Base-by-base conservation (phyloP, 2,329 filamentous ascomycete genomes). In the Aureobasidium sp. region DNA sequence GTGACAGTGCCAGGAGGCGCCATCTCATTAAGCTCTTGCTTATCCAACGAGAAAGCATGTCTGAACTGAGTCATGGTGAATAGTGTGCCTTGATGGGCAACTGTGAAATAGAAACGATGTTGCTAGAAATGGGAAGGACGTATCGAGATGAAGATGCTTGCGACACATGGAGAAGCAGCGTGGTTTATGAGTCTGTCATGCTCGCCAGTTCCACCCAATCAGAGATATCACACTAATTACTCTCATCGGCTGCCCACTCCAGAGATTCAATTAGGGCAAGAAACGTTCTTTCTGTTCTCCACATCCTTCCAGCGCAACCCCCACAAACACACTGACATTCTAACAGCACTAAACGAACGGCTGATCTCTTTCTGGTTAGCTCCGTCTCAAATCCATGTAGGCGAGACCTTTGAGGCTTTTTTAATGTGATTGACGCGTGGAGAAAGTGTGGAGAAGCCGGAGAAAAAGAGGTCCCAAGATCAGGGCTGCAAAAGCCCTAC, bases 1-100 rank as follows among this genome's bases (percentile, higher is more conserved):
- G 68, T 69, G 3, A 71, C 68, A 12, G 75, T 78, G 15, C 76
- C 76, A 20, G 75, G 75, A 5, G 76, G 75, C 59, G 71, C 72
- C 9, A 73, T 72, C 61, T 72, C 70, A 29, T 65, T 68, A 12
- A 77, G 71, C 63, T 77, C 73, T 29, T 71, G 68, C 62, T 77
- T 76, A 1, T 75, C 73, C 17, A 77, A 65, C 12, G 67, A 67
- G 61, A 77, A 76, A 0, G 74, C 75, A 60, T 69, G 67, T 36
- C 64, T 68, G 65, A 73, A 70, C 32, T 68, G 67, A 41, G 71
- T 68, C 75, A 76, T 77, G 23, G 26, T 67, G 64, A 15, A 46
- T 36, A 27, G 12, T 44, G 20, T 44, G 53, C 39, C 53, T 46
- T 2, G n/a, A 36, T 36, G 36, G 23, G 44, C 56, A 48, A 48